Percentiles rank a stretch among this genome's conserved stretches.
Evolutionary conservation across 176 grass and related monocot species (phyloP).

Genomic region (Aegilops sharonensis): DNA sequence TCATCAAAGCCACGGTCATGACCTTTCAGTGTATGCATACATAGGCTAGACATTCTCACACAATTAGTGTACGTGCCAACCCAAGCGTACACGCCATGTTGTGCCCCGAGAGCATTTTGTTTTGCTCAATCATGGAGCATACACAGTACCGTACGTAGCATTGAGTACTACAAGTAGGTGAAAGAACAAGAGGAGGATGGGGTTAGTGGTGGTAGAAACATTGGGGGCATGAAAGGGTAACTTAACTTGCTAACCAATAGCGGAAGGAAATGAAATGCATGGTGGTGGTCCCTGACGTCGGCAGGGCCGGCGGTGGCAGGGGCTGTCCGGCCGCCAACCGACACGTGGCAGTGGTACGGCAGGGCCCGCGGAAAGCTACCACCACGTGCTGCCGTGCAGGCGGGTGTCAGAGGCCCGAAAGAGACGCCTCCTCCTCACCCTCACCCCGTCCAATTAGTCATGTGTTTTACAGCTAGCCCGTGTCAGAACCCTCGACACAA

Average conservation of each 20-base stretch:
- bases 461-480: neutral
- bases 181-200: neutral
- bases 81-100: too few species aligned
- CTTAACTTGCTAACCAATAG: neutral
- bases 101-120: too few species aligned
- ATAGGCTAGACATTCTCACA: too few species aligned
- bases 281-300: neutral
- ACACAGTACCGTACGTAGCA: too few species aligned
- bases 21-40: too few species aligned
- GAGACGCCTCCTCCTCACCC: neutral
- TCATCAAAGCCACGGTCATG: too few species aligned
- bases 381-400: conserved; percentile 19
- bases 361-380: neutral
- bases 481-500: neutral
- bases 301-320: neutral
- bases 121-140: too few species aligned
- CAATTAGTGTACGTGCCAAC: too few species aligned
- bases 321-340: conserved; percentile 10
- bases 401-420: neutral
- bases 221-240: neutral
- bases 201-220: neutral
- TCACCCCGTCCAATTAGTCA: neutral
- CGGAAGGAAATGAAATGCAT: neutral
- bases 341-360: conserved; percentile 21
- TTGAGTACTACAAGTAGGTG: neutral